phyloP scores from a whole-genome alignment of 2,329 filamentous ascomycete genomes.

The Penicillium sp. region DNA sequence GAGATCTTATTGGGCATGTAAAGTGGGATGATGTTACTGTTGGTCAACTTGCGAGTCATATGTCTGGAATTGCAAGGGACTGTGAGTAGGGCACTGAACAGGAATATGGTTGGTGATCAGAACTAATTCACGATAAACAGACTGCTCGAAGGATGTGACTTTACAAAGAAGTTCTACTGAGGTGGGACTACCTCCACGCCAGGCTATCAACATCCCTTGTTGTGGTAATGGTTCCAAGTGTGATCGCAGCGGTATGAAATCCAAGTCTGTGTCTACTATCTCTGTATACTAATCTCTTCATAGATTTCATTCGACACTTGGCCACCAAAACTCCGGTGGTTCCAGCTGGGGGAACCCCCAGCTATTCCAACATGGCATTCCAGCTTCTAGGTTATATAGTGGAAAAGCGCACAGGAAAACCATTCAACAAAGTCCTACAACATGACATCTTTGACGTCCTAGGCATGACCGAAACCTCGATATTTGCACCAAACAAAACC shows the following conservation, averaged over 20 bases:
- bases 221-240: neutral
- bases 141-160: neutral
- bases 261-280: too few species aligned
- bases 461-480: neutral
- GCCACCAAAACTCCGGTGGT: neutral
- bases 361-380: conserved; percentile 44
- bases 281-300: neutral
- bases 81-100: conserved; percentile 15
- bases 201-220: neutral
- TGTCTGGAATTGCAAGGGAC: conserved; percentile 20
- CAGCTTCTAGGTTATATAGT: conserved; percentile 41
- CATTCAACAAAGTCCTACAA: neutral
- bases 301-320: neutral
- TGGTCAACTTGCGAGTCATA: conserved; percentile 26
- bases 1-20: neutral
- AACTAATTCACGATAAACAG: neutral
- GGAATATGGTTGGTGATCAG: neutral
- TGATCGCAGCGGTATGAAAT: neutral
- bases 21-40: conserved; percentile 25
- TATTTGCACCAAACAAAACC: neutral
- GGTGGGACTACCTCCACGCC: neutral
- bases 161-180: neutral
- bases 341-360: conserved; percentile 23
- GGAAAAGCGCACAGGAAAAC: conserved; percentile 20
- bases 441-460: neutral